Evolutionary conservation across 306 rosid genomes (phyloP).

Genomic region (Glycine tomentella): DNA sequence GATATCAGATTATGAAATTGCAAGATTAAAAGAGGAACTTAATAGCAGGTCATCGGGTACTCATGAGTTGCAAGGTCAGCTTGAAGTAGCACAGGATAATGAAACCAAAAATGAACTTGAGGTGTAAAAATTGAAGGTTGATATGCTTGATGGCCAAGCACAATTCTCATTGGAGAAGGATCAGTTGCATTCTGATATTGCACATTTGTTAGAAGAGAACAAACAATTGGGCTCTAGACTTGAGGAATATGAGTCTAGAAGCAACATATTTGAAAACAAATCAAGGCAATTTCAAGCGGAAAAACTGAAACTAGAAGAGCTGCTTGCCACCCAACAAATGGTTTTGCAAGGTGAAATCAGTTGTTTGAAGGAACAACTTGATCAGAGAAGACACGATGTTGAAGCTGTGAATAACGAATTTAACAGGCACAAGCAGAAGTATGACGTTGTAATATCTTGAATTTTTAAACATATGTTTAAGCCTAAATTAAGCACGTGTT

Average conservation of each 20-base stretch:
- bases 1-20: conserved; percentile 58
- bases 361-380: no score
- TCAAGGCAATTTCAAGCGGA: conserved; percentile 48
- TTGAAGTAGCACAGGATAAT: conserved; percentile 50
- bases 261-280: conserved; percentile 47
- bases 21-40: conserved; percentile 54
- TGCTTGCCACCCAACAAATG: no score
- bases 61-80: conserved; percentile 55
- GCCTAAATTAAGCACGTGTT: no score
- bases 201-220: conserved; percentile 50
- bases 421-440: no score
- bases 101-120: conserved; percentile 48
- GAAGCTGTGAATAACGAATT: no score
- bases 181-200: conserved; percentile 51
- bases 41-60: conserved; percentile 31
- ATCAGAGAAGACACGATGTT: no score
- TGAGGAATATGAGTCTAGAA: conserved; percentile 50
- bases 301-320: no score
- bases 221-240: conserved; percentile 43
- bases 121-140: conserved; percentile 58
- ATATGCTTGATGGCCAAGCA: conserved; percentile 49
- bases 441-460: no score
- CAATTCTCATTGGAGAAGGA: conserved; percentile 56
- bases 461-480: no score
- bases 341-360: no score